Evolutionary conservation across 2,329 filamentous ascomycete genomes (phyloP).

Genomic region (Pseudocercospora fuligena): DNA sequence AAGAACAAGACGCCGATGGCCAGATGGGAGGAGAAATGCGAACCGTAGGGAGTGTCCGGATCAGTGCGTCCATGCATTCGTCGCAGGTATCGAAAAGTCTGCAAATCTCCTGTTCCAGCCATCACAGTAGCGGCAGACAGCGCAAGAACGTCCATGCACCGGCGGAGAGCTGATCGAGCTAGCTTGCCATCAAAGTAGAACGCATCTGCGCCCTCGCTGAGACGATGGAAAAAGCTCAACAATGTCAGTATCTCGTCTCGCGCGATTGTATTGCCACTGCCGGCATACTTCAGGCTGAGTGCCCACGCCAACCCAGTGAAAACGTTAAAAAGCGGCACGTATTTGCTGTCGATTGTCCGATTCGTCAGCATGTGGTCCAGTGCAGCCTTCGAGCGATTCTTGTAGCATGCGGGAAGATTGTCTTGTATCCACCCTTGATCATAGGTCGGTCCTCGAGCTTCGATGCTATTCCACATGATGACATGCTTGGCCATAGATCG

Average conservation of each 20-base stretch:
- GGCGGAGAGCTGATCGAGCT: conserved; percentile 79
- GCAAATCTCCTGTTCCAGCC: conserved; percentile 91
- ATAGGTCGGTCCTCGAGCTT: conserved; percentile 50
- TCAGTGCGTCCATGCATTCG: conserved; percentile 87
- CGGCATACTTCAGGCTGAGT: conserved; percentile 52
- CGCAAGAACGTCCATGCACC: conserved; percentile 87
- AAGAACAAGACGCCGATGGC: conserved; percentile 90
- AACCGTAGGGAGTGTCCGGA: conserved; percentile 84
- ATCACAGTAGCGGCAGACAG: conserved; percentile 86
- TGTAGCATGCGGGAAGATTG: conserved; percentile 75
- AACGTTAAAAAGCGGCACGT: conserved; percentile 93
- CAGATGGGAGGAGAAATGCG: conserved; percentile 89
- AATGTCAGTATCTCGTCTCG: conserved; percentile 83
- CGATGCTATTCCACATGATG: conserved; percentile 88
- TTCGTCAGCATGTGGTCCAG: conserved; percentile 49
- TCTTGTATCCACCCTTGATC: conserved; percentile 67
- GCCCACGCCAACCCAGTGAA: conserved; percentile 84
- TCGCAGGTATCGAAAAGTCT: conserved; percentile 81
- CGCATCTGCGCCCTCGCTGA: conserved; percentile 34
- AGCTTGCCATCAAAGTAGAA: conserved; percentile 80
- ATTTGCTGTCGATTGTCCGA: conserved; percentile 69
- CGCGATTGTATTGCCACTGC: conserved; percentile 63
- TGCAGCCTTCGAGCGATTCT: conserved; percentile 50
- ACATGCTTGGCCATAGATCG: conserved; percentile 87
- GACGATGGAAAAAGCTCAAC: conserved; percentile 61